A percentile compares a stretch with the other conserved stretches of the same genome.
Evolutionary conservation across 2,329 filamentous ascomycete species (phyloP).

Genomic region (Periconia sp.): DNA sequence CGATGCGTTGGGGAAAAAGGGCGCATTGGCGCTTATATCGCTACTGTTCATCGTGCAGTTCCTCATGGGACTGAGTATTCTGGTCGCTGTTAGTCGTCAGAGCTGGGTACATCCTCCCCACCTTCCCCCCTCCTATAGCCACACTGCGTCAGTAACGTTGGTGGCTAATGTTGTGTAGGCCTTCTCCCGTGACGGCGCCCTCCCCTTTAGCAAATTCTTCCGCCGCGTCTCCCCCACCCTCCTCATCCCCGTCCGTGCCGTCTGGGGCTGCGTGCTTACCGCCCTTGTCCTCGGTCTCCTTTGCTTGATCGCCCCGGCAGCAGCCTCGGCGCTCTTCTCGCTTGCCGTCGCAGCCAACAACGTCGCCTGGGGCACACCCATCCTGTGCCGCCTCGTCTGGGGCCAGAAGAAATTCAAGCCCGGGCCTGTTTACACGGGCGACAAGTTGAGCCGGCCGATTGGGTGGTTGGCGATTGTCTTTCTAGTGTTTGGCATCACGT

Average conservation of each 20-base stretch:
- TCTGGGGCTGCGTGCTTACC: constrained; percentile 60
- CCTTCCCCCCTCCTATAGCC: neutral
- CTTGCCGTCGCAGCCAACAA: constrained; percentile 66
- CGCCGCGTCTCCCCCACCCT: constrained; percentile 61
- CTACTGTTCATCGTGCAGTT: constrained; percentile 67
- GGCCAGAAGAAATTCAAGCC: constrained; percentile 63
- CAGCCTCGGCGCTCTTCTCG: constrained; percentile 65
- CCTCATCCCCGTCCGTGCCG: constrained; percentile 63
- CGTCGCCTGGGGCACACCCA: constrained; percentile 65
- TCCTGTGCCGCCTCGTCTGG: constrained; percentile 65
- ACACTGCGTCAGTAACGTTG: neutral
- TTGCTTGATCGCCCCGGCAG: constrained; percentile 63
- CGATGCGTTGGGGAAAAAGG: constrained; percentile 65
- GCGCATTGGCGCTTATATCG: constrained; percentile 64
- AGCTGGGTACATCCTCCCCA: constrained; percentile 60
- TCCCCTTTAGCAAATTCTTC: constrained; percentile 66
- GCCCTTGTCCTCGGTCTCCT: constrained; percentile 63
- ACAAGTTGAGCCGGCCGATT: constrained; percentile 56
- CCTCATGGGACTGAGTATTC: constrained; percentile 64
- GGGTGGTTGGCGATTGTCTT: constrained; percentile 62
- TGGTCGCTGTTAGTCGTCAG: constrained; percentile 66
- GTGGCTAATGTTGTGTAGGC: constrained; percentile 40
- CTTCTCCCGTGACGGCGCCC: constrained; percentile 66
- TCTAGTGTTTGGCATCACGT: constrained; percentile 60
- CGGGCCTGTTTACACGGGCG: constrained; percentile 65